A percentile compares a stretch with the other conserved stretches of the same genome.
Evolutionary conservation across 768 basidiomycete genomes (phyloP).

Genomic region (Xerocomus brunneocitrinus): DNA sequence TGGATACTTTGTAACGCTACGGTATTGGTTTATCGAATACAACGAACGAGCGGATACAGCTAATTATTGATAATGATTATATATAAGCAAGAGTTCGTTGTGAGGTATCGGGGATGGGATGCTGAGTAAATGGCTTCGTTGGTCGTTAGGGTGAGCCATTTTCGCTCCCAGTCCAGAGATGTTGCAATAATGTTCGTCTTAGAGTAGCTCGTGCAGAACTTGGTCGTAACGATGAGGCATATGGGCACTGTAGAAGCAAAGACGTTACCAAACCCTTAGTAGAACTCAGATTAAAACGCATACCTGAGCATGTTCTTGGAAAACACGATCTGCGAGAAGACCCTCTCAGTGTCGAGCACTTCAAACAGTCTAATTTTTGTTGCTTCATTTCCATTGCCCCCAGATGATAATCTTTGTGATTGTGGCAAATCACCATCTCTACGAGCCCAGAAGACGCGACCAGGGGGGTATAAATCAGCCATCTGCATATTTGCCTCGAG

Average conservation of each 20-base stretch:
- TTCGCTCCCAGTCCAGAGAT: not conserved
- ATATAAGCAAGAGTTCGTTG: not conserved
- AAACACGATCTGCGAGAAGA: conserved; percentile 79
- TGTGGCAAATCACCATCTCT: conserved; percentile 67
- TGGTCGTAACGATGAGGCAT: conserved; percentile 79
- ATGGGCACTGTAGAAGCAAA: conserved; percentile 48
- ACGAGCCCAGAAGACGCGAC: conserved; percentile 75
- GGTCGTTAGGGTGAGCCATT: not conserved
- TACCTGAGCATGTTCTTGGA: conserved; percentile 79
- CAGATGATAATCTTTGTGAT: conserved; percentile 29
- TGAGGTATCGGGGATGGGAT: conserved; percentile 10
- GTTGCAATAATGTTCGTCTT: conserved; percentile 11
- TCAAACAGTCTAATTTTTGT: conserved; percentile 70
- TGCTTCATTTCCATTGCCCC: conserved; percentile 19
- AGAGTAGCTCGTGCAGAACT: conserved; percentile 66
- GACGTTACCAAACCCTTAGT: conserved; percentile 1
- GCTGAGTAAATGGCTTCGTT: not conserved
- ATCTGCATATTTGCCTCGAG: conserved; percentile 81
- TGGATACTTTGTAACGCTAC: not conserved
- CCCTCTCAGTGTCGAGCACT: conserved; percentile 69
- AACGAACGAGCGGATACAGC: conserved; percentile 13
- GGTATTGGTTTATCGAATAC: conserved; percentile 13
- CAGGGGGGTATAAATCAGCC: conserved; percentile 70
- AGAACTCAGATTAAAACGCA: conserved; percentile 16
- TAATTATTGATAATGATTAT: conserved; percentile 1